Evolutionary conservation across 1,284 basidiomycete species (phyloP).

Genomic region (Sphagnurus paluster): DNA sequence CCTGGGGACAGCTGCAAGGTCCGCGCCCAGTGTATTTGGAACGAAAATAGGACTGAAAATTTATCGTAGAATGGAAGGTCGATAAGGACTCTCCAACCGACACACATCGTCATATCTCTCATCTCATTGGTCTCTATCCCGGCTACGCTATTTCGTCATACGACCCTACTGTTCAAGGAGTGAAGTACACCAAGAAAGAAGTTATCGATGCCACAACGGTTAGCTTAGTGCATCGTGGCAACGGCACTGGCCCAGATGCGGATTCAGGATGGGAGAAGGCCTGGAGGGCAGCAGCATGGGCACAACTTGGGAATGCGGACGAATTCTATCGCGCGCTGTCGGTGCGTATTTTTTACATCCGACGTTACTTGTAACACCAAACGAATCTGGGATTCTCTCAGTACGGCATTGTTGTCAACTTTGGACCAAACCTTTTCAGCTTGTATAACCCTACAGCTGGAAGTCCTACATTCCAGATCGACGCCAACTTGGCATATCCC

Average conservation of each 20-base stretch:
- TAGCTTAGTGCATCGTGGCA: constrained; percentile 67
- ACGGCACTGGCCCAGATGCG: constrained; percentile 70
- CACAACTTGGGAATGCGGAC: constrained; percentile 58
- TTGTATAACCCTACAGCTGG: constrained; percentile 52
- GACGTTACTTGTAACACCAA: neutral
- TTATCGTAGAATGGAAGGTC: constrained; percentile 81
- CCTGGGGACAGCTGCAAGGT: constrained; percentile 80
- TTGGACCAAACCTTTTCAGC: constrained; percentile 65
- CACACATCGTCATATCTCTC: constrained; percentile 73
- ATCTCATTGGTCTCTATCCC: constrained; percentile 73
- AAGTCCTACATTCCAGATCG: constrained; percentile 70
- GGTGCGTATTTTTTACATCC: constrained; percentile 37
- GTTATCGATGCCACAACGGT: constrained; percentile 55
- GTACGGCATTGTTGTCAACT: constrained; percentile 64
- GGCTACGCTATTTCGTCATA: constrained; percentile 68
- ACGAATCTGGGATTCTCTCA: too few species aligned
- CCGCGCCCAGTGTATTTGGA: too few species aligned
- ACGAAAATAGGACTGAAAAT: too few species aligned
- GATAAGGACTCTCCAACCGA: constrained; percentile 66
- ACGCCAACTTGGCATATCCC: constrained; percentile 72
- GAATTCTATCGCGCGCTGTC: constrained; percentile 66
- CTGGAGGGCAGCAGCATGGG: constrained; percentile 75
- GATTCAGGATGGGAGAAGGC: constrained; percentile 79
- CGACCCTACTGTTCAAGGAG: constrained; percentile 47
- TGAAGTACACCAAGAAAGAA: constrained; percentile 51